phyloP scores from a whole-genome alignment of 2,329 filamentous ascomycete genomes.

The Trichoderma atrobrunneum region DNA sequence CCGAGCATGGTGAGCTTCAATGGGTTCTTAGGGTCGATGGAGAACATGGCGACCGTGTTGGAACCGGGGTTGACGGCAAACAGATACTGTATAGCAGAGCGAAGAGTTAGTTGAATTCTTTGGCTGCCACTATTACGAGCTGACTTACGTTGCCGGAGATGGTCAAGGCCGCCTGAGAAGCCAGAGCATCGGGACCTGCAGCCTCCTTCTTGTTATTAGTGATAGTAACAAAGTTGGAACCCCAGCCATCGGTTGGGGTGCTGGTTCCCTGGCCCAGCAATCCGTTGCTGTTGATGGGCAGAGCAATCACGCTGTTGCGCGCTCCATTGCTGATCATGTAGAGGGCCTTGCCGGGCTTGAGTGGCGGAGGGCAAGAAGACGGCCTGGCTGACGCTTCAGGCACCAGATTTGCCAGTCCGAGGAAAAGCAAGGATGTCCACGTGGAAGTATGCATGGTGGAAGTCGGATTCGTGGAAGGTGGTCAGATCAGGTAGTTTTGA shows the following conservation, averaged over 20 bases:
- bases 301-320: slow-evolving; percentile 47
- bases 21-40: slow-evolving; percentile 41
- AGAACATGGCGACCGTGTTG: slow-evolving; percentile 51
- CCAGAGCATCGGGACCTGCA: slow-evolving; percentile 49
- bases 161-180: slow-evolving; percentile 49
- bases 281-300: slow-evolving; percentile 48
- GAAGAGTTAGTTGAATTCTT: background rate
- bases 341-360: slow-evolving; percentile 41
- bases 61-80: slow-evolving; percentile 55
- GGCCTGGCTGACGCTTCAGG: background rate
- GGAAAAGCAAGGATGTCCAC: background rate
- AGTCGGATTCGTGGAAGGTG: background rate
- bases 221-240: slow-evolving; percentile 40
- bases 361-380: background rate
- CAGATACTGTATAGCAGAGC: slow-evolving; percentile 38
- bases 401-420: background rate
- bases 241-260: slow-evolving; percentile 47
- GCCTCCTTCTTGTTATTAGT: slow-evolving; percentile 33
- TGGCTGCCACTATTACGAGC: background rate
- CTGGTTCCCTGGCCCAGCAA: slow-evolving; percentile 42
- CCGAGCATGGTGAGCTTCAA: slow-evolving; percentile 45
- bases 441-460: slow-evolving; percentile 8
- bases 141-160: slow-evolving; percentile 48
- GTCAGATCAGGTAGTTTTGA: background rate
- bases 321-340: slow-evolving; percentile 57